A percentile compares a stretch with the other conserved stretches of the same genome.
Evolutionary conservation across 2,329 filamentous ascomycete genomes (phyloP).

Genomic region (Ophiostoma triangulosporum): DNA sequence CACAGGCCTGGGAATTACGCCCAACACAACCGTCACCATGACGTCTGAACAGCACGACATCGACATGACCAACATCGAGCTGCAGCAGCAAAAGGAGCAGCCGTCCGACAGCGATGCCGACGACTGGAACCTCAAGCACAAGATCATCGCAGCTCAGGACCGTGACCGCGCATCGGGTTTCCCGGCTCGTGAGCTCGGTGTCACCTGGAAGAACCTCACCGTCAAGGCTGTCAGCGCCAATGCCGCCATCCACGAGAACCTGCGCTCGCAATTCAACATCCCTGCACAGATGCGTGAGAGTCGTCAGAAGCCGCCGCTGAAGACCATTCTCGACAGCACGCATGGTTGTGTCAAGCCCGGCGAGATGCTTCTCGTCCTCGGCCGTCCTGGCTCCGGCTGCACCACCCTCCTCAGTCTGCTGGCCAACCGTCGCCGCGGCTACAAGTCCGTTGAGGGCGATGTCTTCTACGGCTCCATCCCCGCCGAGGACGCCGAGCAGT

Average conservation of each 20-base stretch:
- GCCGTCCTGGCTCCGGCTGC: conserved; percentile 44
- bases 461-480: conserved; percentile 54
- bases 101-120: too few relatives aligned
- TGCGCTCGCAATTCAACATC: conserved; percentile 45
- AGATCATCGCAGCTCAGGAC: too few relatives aligned
- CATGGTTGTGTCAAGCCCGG: conserved; percentile 36
- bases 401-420: conserved; percentile 52
- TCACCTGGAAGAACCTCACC: conserved; percentile 51
- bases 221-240: conserved; percentile 49
- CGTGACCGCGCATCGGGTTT: conserved; percentile 1
- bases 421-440: conserved; percentile 62
- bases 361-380: conserved; percentile 27
- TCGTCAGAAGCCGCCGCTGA: conserved; percentile 41
- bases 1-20: too few relatives aligned
- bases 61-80: too few relatives aligned
- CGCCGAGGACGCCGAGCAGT: conserved; percentile 36
- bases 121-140: too few relatives aligned
- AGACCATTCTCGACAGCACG: conserved; percentile 50
- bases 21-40: too few relatives aligned
- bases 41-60: too few relatives aligned
- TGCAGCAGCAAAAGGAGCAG: too few relatives aligned
- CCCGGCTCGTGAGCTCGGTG: conserved; percentile 30
- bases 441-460: conserved; percentile 76
- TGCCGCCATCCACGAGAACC: conserved; percentile 51
- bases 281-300: conserved; percentile 38